Evolutionary conservation across 2,329 filamentous ascomycete species (phyloP), one percentile per base, ranked within the genome.

Genomic region (Microcera coccophila): DNA sequence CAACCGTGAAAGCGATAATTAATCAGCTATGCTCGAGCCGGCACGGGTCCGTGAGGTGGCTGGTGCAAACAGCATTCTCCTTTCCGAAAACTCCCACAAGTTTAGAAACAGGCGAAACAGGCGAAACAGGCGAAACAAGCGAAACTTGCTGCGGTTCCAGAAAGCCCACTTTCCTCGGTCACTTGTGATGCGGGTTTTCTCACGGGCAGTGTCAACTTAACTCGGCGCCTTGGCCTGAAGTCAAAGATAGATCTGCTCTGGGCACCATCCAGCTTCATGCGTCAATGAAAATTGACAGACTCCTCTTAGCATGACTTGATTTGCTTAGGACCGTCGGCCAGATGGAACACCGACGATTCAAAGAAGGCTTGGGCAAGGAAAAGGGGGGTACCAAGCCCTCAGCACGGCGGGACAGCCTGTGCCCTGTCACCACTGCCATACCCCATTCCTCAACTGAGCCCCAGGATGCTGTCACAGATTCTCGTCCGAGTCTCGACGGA

Each of bases 301-400:
- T n/a, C n/a, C n/a, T n/a, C n/a, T n/a, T n/a, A n/a, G n/a, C n/a
- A n/a, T n/a, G n/a, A n/a, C n/a, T n/a, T n/a, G n/a, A n/a, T n/a
- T n/a, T 9, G 24, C 24, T 9, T 9, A 28, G 24, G 24, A 28
- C 24, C 9, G 24, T 14, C 24, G 24, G 14, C 24, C 9, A 28
- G 24, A 14, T 28, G 24, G 22, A 26, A 7, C 12, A 26, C 22
- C 22, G 22, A 12, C 22, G 12, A 26, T 26, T 7, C 22, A 26
- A 12, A 26, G 7, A 26, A 7, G 22, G 12, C 22, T n/a, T 38
- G 34, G 22, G 16, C 38, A 48, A 38, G 33, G 41, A 41, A 52
- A 49, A 49, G 44, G 47, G 45, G 47, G 50, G 42, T 42, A 39
- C 48, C 47, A 50, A 46, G 45, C 39, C 41, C 32, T 39, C 41